Base-by-base conservation (phyloP, 139 green algal genomes). In the Mesotaenium endlicherianum region DNA sequence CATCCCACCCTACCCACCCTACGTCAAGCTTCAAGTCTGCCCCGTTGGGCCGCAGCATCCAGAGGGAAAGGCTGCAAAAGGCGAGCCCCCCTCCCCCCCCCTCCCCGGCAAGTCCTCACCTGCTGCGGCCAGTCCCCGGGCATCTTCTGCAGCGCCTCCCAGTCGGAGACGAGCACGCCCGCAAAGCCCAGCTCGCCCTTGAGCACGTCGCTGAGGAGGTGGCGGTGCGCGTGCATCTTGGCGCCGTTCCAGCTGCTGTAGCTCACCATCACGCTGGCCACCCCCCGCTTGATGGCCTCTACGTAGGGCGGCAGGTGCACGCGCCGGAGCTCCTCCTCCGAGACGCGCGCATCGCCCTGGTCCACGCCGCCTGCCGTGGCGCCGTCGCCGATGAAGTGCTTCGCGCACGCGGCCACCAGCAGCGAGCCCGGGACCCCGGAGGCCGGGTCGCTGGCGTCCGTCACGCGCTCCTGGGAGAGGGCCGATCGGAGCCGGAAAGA, bases 241-340 rank as follows among this genome's bases (percentile, higher is more conserved):
- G 44, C 17, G 31, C 72, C 72, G 30, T 80, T 80, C 72, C 72
- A 80, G 49, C 72, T 80, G 72, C 72, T 80, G 45, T 80, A 80
- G 8, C 47, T 70, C 0, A 40, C 47, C 72, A 80, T 80, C n/a
- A 80, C n/a, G 0, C 44, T 38, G 1, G 30, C 5, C 30, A 80
- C 72, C 0, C 47, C 34, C 16, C 30, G 34, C 20, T 17, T 64
- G 20, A 80, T 36, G 49, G 72, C 72, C 2, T 47, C 30, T 5
- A 69, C 47, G 2, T 80, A 80, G 14, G 72, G 72, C 16, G 45
- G 72, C 30, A 80, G 72, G 45, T 70, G 47, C n/a, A 80, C 30
- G 30, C 49, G 26, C n/a, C 72, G 41, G n/a, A 80, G 72, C 34
- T 39, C 72, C 47, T 36, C 72, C 47, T 80, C 72, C 20, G 44